phyloP scores from a whole-genome alignment of 1,284 basidiomycete species.

The Hypsizygus ulmarius region DNA sequence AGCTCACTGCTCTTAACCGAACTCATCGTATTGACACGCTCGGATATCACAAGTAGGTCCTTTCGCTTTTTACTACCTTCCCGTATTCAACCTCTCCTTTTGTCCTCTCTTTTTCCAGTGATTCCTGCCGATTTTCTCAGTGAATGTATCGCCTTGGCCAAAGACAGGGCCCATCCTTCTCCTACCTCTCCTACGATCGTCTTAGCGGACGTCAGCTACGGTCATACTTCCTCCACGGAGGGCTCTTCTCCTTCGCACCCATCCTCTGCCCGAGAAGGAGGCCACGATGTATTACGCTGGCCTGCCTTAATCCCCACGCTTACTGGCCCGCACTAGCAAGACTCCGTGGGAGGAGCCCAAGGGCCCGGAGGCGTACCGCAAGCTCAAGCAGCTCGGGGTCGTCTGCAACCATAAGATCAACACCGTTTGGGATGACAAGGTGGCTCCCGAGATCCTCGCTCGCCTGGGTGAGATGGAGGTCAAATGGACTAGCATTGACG shows the following conservation, averaged over 20 bases:
- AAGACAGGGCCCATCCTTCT: no score
- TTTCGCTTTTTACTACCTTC: no score
- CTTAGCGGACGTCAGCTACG: no score
- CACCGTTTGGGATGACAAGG: not conserved
- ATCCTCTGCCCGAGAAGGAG: not conserved
- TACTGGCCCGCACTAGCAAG: conserved; percentile 1
- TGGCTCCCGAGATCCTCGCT: conserved; percentile 7
- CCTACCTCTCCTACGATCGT: no score
- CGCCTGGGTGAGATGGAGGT: conserved; percentile 7
- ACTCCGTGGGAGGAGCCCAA: conserved; percentile 2
- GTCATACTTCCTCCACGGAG: not conserved
- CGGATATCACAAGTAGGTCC: no score
- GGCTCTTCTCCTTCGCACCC: not conserved
- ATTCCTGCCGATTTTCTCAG: no score
- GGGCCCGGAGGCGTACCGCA: conserved; percentile 9
- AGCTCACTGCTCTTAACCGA: not conserved
- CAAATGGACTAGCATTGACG: conserved; percentile 11
- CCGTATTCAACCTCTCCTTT: no score
- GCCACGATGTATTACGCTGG: not conserved
- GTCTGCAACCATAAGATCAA: not conserved
- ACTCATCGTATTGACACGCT: no score
- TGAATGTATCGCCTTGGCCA: no score
- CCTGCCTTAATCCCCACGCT: not conserved
- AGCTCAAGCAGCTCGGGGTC: conserved; percentile 6
- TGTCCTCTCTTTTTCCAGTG: no score